phyloP scores from a whole-genome alignment of 371 early-diverging fungal genomes.

The Mortierella sp. region DNA sequence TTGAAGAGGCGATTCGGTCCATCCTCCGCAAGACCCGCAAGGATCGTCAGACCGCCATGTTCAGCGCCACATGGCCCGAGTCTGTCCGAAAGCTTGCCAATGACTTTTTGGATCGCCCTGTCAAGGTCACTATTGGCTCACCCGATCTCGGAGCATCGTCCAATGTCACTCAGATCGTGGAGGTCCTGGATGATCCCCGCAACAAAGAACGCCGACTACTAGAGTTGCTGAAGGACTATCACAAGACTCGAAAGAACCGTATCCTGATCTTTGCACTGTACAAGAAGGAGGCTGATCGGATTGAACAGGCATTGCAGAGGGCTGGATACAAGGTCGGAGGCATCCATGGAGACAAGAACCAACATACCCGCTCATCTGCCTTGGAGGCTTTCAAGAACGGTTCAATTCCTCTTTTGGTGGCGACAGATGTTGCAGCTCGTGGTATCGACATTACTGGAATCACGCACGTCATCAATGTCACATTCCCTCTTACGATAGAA shows the following conservation, averaged over 20 bases:
- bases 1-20: constrained; percentile 93
- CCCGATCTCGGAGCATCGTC: constrained; percentile 97
- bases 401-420: constrained; percentile 89
- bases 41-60: constrained; percentile 93
- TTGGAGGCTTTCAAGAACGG: constrained; percentile 83
- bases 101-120: constrained; percentile 87
- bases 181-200: constrained; percentile 98
- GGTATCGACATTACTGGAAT: constrained; percentile 95
- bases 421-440: constrained; percentile 93
- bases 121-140: constrained; percentile 98
- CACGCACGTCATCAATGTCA: constrained; percentile 93
- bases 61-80: constrained; percentile 98
- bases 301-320: constrained; percentile 93
- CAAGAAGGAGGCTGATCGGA: constrained; percentile 99
- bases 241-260: too few relatives aligned
- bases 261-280: constrained; percentile 98
- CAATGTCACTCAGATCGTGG: constrained; percentile 98
- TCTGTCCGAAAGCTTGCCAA: constrained; percentile 96
- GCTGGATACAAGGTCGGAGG: constrained; percentile 95
- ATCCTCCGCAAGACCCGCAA: constrained; percentile 92
- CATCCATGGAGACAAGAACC: constrained; percentile 96
- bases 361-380: constrained; percentile 59
- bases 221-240: constrained; percentile 94
- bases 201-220: constrained; percentile 92
- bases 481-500: constrained; percentile 97